Evolutionary conservation across 2,329 filamentous ascomycete species (phyloP), one percentile per base, ranked within the genome.

Genomic region (Venturia pyrina): DNA sequence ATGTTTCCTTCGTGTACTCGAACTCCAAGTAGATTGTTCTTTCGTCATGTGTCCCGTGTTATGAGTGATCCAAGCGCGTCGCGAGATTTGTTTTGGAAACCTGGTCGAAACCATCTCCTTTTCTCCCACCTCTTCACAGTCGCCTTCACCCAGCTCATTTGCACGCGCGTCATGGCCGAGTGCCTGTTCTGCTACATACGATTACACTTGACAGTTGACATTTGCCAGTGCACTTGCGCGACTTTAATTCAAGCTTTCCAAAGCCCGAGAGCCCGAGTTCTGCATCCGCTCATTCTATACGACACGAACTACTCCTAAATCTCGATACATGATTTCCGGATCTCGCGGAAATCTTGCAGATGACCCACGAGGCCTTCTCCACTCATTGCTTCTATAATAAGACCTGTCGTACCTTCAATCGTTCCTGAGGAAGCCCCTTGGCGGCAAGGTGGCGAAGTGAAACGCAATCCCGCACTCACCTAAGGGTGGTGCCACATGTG

Each of bases 21-120:
- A 17, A 32, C 13, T 32, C 19, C 32, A 37, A 13, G 28, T 59
- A 59, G 4, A 53, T 53, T 53, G 48, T 37, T 59, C 53, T 59
- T 37, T n/a, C 5, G 28, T 53, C 48, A 28, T 53, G 21, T 53
- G 21, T 13, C 21, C 21, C 21, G 21, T 17, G 21, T 17, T 43
- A 11, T 13, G 11, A 17, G 41, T 43, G 41, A 17, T 43, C 41
- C 41, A 28, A 53, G 21, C 48, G 21, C 48, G 48, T 59, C 53
- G 53, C 53, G 53, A 59, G 32, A 59, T 59, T 53, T 59, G 53
- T 40, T 59, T 59, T 10, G 53, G 19, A 59, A 34, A 19, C 53
- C 32, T 59, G 7, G 17, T 37, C 32, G 28, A 59, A 59, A 59
- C 28, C 32, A 37, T 59, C 53, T 59, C 32, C 32, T 15, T 15